Evolutionary conservation across 345 rosid species (phyloP), one percentile per base, ranked within the genome.

Genomic region (Melaleuca alternifolia): DNA sequence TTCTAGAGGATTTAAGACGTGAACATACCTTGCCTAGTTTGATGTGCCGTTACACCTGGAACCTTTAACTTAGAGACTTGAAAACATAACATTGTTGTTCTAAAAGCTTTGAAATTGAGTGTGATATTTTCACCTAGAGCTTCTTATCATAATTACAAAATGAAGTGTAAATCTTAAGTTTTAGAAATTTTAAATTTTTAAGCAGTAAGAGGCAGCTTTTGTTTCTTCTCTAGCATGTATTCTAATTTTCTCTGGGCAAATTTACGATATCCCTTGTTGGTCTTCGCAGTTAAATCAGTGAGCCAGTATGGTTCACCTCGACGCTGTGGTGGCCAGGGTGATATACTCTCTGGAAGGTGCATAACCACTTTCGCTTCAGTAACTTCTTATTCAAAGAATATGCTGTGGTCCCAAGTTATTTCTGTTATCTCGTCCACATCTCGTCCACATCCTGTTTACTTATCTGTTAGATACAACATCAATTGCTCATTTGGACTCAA

Each of bases 281-380:
- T 44, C 59, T 84, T 85, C 87, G 57, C 92, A 97, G 99, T 94
- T 83, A 94, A 93, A 90, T 92, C 97, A 24, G 98, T 97, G 85
- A 89, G 96, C 85, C 91, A 92, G 57, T 92, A 93, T 87, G 97
- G 99, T 85, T 96, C 99, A 1, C 98, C 98, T 83, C 90, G 99
- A 88, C 98, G 98, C 30, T 97, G 98, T 85, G 99, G 99, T 83
- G 99, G 99, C 84, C 99, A 97, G 88, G 99, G 99, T 33, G 99
- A 97, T 88, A 95, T 97, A 85, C 99, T 96, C 83, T 95, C 99
- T 48, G 99, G 99, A 90, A 91, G 98, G 99, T 97, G 89, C 90
- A 12, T 16, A 37, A 18, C 52, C 54, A 48, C 50, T 23, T 50
- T 7, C 28, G 10, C 41, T 85, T 65, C 56, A 28, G 50, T 28